A percentile compares a stretch with the other conserved stretches of the same genome.
phyloP scores from a whole-genome alignment of 805 yeast species.

The Candida orba region DNA sequence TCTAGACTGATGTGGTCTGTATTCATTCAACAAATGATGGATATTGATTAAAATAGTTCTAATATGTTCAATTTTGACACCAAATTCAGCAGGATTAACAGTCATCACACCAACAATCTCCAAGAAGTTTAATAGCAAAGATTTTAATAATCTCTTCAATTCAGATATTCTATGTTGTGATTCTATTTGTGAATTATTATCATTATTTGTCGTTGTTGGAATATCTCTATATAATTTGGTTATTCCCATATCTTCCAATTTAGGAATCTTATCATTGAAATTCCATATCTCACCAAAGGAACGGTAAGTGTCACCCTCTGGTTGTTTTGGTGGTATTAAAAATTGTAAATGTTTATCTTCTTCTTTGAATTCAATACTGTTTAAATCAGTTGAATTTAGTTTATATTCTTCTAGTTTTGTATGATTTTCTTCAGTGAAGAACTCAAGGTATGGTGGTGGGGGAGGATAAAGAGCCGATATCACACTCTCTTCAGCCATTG shows the following conservation, averaged over 20 bases:
- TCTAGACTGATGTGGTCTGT: constrained; percentile 91
- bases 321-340: constrained; percentile 58
- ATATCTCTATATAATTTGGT: constrained; percentile 52
- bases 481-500: constrained; percentile 18
- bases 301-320: constrained; percentile 59
- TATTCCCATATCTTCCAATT: constrained; percentile 70
- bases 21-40: constrained; percentile 86
- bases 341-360: constrained; percentile 45
- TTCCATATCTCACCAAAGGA: constrained; percentile 93
- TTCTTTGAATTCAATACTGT: constrained; percentile 22
- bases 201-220: constrained; percentile 4
- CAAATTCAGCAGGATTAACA: constrained; percentile 59
- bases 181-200: constrained; percentile 2
- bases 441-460: constrained; percentile 79
- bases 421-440: constrained; percentile 66
- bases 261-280: constrained; percentile 61
- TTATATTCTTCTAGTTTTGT: constrained; percentile 29
- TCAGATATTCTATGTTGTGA: constrained; percentile 42
- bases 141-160: constrained; percentile 71
- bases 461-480: constrained; percentile 83
- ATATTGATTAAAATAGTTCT: constrained; percentile 78
- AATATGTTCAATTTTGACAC: constrained; percentile 66
- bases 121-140: constrained; percentile 70
- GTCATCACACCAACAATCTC: constrained; percentile 76
- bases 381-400: constrained; percentile 6